Evolutionary conservation across 176 grass and related monocot species (phyloP).

Genomic region (Pontederia paniculata): DNA sequence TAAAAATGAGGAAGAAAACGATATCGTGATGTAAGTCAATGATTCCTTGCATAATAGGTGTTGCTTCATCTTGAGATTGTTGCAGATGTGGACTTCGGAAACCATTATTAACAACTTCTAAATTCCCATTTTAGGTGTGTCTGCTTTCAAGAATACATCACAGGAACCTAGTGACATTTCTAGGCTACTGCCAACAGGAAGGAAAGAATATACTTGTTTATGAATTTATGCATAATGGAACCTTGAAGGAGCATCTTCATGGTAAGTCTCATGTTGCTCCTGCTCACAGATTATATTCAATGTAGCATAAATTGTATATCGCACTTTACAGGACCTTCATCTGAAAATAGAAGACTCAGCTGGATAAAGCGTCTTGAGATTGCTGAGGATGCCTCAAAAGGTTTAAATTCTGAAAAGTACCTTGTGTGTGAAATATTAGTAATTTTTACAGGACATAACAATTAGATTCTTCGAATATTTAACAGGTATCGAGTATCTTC

Average conservation of each 20-base stretch:
- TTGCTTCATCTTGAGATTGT: too few species aligned
- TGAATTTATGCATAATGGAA: constrained; percentile 82
- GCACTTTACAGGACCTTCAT: constrained; percentile 12
- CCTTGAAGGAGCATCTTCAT: constrained; percentile 71
- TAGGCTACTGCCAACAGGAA: constrained; percentile 65
- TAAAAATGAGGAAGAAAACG: too few species aligned
- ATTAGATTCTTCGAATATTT: background rate
- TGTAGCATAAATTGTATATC: background rate
- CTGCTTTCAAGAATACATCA: constrained; percentile 92
- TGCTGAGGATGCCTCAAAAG: constrained; percentile 64
- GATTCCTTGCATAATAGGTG: too few species aligned
- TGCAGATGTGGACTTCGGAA: background rate
- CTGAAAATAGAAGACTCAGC: constrained; percentile 39
- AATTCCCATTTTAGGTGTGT: constrained; percentile 27
- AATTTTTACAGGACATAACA: background rate
- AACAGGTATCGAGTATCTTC: constrained; percentile 79
- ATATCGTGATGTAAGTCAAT: too few species aligned
- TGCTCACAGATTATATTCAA: background rate
- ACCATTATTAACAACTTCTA: background rate
- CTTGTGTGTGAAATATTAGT: background rate
- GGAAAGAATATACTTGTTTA: constrained; percentile 75
- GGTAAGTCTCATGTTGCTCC: constrained; percentile 23
- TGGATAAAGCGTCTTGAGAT: constrained; percentile 77
- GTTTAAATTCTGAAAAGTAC: constrained; percentile 6
- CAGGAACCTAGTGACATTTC: constrained; percentile 58